Conservation (phyloP, 805 yeast genomes). For the Pichia cabralensis region DNA sequence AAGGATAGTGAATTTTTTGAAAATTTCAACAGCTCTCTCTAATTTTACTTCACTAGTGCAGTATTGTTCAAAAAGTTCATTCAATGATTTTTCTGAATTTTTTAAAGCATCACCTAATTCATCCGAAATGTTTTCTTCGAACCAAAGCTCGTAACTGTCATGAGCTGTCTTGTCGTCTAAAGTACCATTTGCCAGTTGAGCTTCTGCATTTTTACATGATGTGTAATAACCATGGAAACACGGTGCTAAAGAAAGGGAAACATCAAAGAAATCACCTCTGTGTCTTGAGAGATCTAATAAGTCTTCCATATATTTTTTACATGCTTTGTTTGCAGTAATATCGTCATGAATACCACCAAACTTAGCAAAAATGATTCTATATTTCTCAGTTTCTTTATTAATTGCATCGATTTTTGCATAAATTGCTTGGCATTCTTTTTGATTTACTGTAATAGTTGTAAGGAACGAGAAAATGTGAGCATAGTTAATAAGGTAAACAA, state of each 20-base stretch:
- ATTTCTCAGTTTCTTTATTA: conserved; percentile 45
- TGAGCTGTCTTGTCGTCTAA: background rate
- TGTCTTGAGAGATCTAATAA: conserved; percentile 39
- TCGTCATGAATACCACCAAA: conserved; percentile 30
- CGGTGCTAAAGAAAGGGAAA: conserved; percentile 6
- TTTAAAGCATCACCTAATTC: conserved; percentile 1
- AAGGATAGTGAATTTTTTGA: conserved; percentile 3
- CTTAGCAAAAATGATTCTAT: conserved; percentile 36
- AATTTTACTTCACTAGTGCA: conserved; percentile 4
- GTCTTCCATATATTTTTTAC: conserved; percentile 52
- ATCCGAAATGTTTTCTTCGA: conserved; percentile 1
- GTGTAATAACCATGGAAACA: conserved; percentile 8
- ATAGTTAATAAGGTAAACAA: conserved; percentile 60
- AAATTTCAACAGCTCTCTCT: conserved; percentile 4
- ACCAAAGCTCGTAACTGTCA: conserved; percentile 4
- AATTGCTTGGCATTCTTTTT: conserved; percentile 40
- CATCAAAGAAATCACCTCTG: conserved; percentile 4
- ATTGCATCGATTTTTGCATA: conserved; percentile 42
- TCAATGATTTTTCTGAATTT: conserved; percentile 1
- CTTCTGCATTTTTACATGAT: background rate
- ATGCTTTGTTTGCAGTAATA: conserved; percentile 44
- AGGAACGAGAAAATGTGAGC: conserved; percentile 55
- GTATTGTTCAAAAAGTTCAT: background rate
- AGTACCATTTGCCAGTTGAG: background rate
- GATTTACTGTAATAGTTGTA: conserved; percentile 40